Conservation (phyloP, 352 stramenopile genomes). For the Blastocystis sp. region DNA sequence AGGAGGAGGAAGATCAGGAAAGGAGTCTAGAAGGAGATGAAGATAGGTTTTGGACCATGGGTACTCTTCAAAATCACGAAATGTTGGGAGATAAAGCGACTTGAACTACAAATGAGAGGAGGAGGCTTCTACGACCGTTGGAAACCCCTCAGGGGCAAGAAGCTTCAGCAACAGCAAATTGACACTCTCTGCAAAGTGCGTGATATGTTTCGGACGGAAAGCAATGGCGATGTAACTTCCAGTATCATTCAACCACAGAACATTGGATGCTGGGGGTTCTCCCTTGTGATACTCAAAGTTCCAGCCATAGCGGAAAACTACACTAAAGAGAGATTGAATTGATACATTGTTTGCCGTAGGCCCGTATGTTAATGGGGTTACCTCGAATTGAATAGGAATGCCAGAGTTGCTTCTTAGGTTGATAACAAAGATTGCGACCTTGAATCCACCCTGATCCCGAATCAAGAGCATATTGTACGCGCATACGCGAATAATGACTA, state of each 20-base stretch:
- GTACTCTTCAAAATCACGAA: conserved; percentile 10
- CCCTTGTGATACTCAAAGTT: not conserved
- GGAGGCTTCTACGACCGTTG: not conserved
- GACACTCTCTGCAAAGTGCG: conserved; percentile 42
- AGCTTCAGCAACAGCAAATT: conserved; percentile 43
- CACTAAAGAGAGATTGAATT: not conserved
- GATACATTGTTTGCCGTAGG: conserved; percentile 7
- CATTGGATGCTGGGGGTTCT: not conserved
- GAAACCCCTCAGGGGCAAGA: conserved; percentile 7
- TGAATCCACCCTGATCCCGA: not conserved
- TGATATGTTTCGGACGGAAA: conserved; percentile 24
- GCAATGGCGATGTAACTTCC: not conserved
- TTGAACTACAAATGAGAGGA: not conserved
- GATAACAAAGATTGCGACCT: not conserved
- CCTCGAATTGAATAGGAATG: not conserved
- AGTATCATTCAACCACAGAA: not conserved
- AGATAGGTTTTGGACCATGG: conserved; percentile 39
- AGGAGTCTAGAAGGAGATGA: conserved; percentile 5
- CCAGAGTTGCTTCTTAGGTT: not conserved
- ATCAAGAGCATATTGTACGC: not conserved
- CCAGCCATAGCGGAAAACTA: conserved; percentile 34
- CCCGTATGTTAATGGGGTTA: not conserved
- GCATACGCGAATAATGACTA: not conserved
- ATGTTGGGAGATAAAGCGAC: not conserved
- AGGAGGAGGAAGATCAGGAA: not conserved